phyloP scores from a whole-genome alignment of 768 basidiomycete species.

The Dioszegia hungarica region DNA sequence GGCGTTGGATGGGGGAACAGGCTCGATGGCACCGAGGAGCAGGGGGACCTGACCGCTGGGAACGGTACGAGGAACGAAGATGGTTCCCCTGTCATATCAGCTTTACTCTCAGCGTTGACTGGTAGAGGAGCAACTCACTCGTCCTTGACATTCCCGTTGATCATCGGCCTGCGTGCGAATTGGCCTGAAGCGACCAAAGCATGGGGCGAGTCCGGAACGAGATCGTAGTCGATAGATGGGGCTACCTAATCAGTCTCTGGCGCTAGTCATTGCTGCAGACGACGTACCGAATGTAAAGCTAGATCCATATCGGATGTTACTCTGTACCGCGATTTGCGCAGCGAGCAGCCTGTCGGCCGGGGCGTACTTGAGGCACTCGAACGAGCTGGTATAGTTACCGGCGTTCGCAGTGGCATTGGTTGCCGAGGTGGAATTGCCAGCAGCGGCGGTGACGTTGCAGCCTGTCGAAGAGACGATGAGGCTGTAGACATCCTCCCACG shows the following conservation, averaged over 20 bases:
- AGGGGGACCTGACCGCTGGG: neutral
- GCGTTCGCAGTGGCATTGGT: constrained; percentile 1
- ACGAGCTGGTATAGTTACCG: constrained; percentile 17
- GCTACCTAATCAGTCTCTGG: constrained; percentile 11
- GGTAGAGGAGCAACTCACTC: constrained; percentile 29
- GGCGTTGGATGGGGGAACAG: constrained; percentile 12
- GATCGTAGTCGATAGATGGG: constrained; percentile 41
- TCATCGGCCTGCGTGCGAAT: constrained; percentile 42
- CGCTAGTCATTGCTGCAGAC: neutral
- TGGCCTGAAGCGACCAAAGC: constrained; percentile 29
- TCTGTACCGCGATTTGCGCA: constrained; percentile 27
- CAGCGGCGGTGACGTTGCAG: constrained; percentile 18
- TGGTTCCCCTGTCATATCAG: constrained; percentile 39
- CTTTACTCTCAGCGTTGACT: neutral
- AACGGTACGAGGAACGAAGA: constrained; percentile 30
- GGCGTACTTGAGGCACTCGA: constrained; percentile 33
- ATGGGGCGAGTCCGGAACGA: constrained; percentile 40
- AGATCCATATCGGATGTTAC: constrained; percentile 9
- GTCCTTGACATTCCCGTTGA: constrained; percentile 42
- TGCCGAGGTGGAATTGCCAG: neutral
- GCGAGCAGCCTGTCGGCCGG: constrained; percentile 26
- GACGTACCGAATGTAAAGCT: constrained; percentile 28
- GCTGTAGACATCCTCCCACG: constrained; percentile 38
- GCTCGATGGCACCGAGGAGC: constrained; percentile 21
- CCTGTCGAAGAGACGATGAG: constrained; percentile 21